Base-by-base conservation (phyloP, 169 alveolate species). In the Plasmodium knowlesi region DNA sequence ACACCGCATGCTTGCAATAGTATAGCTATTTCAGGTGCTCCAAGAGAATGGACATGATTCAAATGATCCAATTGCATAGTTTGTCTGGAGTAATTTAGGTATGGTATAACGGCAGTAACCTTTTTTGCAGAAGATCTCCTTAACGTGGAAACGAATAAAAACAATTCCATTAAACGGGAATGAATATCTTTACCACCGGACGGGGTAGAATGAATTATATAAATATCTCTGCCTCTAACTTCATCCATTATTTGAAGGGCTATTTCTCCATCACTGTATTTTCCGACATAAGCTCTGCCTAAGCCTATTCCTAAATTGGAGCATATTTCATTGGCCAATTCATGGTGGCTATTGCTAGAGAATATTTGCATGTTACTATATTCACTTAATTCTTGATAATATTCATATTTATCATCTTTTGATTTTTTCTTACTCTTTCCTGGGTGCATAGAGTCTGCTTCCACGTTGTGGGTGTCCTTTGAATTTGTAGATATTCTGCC, bases 261-360 rank as follows among this genome's bases (percentile, higher is more conserved):
- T 32, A 96, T 93, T 94, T 98, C 99, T 46, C 99, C 99, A 93
- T 98, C 99, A 41, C 98, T 97, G 85, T 96, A 97, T 82, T 96
- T 95, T 9, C 96, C 95, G 14, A 96, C 92, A 53, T 84, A 92
- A 14, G 95, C 96, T 50, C 97, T 92, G 16, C 98, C 98, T 54
- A 97, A 83, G 71, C 96, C 39, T 81, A 86, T 83, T 39, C 98
- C 98, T 88, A 98, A 92, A 76, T 92, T 93, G 71, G 96, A 83
- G n/a, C 96, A 93, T 30, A 96, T 93, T 90, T 96, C 96, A 89
- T 92, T 82, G 39, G 97, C 96, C 32, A 96, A 82, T 76, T 95
- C 97, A 30, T 94, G 95, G 80, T 94, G 93, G 41, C 96, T 92
- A 84, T 92, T 86, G 71, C 97, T 96, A 34, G 96, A 54, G 84